These are phyloP conservation scores for Wilhelminamyces savonicus DNA, from an alignment of 805 yeast species.

Conservation along the genomic window DNA sequence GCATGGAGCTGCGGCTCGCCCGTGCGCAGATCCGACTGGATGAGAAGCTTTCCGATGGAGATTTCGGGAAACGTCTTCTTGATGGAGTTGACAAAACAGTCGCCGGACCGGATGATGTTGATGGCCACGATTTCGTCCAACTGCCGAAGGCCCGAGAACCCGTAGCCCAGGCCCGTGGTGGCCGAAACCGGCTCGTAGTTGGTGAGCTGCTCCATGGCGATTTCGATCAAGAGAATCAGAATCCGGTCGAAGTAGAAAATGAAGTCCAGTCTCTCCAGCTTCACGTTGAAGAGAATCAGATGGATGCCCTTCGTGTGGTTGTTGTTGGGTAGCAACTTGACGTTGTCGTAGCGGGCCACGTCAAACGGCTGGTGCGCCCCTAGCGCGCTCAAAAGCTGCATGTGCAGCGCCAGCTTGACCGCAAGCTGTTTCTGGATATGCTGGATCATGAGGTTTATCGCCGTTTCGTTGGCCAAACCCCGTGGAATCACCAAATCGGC, in stretches of 20 bases:
- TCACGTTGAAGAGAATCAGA: conserved; percentile 56
- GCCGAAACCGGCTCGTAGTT: conserved; percentile 31
- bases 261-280: conserved; percentile 65
- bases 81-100: conserved; percentile 78
- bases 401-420: conserved; percentile 60
- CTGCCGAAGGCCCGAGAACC: conserved; percentile 36
- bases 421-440: conserved; percentile 72
- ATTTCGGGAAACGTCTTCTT: conserved; percentile 73
- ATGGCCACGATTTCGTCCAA: conserved; percentile 59
- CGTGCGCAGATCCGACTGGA: conserved; percentile 81
- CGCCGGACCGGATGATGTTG: conserved; percentile 84
- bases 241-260: conserved; percentile 81
- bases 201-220: conserved; percentile 55
- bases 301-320: conserved; percentile 70
- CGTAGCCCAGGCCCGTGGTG: conserved; percentile 11
- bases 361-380: conserved; percentile 38
- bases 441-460: conserved; percentile 70
- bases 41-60: conserved; percentile 73
- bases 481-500: conserved; percentile 92
- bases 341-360: conserved; percentile 15
- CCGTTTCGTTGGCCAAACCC: conserved; percentile 76
- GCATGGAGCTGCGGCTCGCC: conserved; percentile 93
- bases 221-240: conserved; percentile 62
- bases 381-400: conserved; percentile 54
- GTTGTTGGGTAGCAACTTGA: conserved; percentile 38